Percentiles rank a stretch among this genome's conserved stretches.
These are phyloP conservation scores for Exophiala sp. DNA, from an alignment of 2,329 filamentous ascomycete species.

Conservation along the genomic window DNA sequence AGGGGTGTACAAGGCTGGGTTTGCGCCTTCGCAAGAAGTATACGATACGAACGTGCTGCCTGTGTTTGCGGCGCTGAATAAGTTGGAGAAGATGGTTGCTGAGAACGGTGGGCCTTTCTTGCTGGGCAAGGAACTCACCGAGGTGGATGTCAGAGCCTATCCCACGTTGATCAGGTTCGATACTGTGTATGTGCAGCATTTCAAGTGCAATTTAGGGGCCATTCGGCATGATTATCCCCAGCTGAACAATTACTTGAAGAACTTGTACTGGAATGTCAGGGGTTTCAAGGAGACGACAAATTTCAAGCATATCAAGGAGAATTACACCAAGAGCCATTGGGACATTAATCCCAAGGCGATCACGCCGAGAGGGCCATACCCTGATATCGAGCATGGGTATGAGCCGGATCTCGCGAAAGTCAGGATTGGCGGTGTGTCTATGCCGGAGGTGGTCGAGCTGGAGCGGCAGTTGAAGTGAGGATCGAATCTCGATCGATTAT, in stretches of 20 bases:
- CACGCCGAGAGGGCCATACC: slow-evolving; percentile 61
- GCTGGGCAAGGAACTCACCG: slow-evolving; percentile 54
- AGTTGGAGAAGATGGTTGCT: slow-evolving; percentile 50
- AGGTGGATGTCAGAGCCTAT: slow-evolving; percentile 58
- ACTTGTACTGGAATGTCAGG: slow-evolving; percentile 54
- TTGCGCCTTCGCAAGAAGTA: slow-evolving; percentile 52
- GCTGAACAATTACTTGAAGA: slow-evolving; percentile 59
- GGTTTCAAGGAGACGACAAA: slow-evolving; percentile 59
- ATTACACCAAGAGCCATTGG: slow-evolving; percentile 59
- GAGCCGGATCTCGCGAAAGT: slow-evolving; percentile 50
- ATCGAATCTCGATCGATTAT: not conserved
- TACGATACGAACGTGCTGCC: slow-evolving; percentile 55
- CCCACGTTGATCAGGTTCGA: slow-evolving; percentile 60
- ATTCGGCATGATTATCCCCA: slow-evolving; percentile 60
- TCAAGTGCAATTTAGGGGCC: slow-evolving; percentile 63
- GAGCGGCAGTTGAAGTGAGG: slow-evolving; percentile 19
- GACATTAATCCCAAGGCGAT: slow-evolving; percentile 61
- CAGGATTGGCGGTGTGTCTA: slow-evolving; percentile 44
- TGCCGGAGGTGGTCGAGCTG: slow-evolving; percentile 24
- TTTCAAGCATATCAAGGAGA: slow-evolving; percentile 67
- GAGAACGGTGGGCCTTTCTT: slow-evolving; percentile 54
- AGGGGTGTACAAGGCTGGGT: slow-evolving; percentile 62
- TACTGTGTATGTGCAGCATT: slow-evolving; percentile 61
- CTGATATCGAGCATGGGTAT: slow-evolving; percentile 53
- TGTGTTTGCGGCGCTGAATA: slow-evolving; percentile 60